phyloP scores from a whole-genome alignment of 768 basidiomycete species.

The Ephemerocybe angulata region DNA sequence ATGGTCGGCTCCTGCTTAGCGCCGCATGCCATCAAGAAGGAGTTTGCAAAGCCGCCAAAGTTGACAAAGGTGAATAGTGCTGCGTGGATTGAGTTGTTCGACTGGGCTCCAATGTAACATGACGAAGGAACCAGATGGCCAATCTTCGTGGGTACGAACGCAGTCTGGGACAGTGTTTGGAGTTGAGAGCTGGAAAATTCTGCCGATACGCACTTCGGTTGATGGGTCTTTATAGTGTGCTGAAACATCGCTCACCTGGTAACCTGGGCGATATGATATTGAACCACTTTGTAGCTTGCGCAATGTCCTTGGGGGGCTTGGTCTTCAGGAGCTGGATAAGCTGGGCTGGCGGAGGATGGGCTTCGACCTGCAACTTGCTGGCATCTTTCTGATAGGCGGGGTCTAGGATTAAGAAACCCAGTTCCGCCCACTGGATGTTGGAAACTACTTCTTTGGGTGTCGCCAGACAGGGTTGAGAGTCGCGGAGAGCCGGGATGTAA shows the following conservation, averaged over 20 bases:
- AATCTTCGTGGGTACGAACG: constrained; percentile 62
- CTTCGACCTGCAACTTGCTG: constrained; percentile 62
- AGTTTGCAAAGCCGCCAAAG: constrained; percentile 78
- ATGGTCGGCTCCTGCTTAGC: constrained; percentile 85
- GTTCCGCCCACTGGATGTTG: constrained; percentile 56
- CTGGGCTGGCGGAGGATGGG: constrained; percentile 62
- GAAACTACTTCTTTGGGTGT: constrained; percentile 71
- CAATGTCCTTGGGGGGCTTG: constrained; percentile 50
- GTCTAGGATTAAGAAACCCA: constrained; percentile 76
- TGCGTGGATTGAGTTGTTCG: constrained; percentile 61
- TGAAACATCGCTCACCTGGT: constrained; percentile 20
- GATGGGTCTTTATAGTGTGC: not conserved
- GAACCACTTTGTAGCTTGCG: constrained; percentile 64
- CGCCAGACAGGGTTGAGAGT: constrained; percentile 51
- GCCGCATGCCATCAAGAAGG: constrained; percentile 83
- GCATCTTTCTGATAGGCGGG: constrained; percentile 49
- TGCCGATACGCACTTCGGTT: constrained; percentile 21
- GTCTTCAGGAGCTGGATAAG: constrained; percentile 61
- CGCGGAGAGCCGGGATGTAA: constrained; percentile 74
- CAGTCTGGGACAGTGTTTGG: constrained; percentile 47
- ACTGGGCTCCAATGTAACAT: constrained; percentile 62
- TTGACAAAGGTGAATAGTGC: constrained; percentile 86
- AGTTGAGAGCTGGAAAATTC: constrained; percentile 61
- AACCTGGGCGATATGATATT: constrained; percentile 58
- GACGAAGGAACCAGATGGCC: constrained; percentile 57